Evolutionary conservation across 495 filamentous ascomycete species (phyloP).

Genomic region (Cryomyces antarcticus): DNA sequence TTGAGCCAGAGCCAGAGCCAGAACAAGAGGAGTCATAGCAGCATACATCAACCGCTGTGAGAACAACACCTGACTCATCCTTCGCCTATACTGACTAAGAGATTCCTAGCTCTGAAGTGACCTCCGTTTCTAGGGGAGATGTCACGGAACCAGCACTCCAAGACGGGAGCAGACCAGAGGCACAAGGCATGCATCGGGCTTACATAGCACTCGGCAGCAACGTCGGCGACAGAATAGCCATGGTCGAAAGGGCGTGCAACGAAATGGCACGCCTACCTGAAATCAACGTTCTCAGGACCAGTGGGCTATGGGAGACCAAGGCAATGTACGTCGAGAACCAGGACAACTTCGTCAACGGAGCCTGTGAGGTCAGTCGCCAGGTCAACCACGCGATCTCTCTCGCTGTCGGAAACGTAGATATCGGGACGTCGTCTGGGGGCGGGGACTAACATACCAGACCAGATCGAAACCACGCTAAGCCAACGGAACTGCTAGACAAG

Average conservation of each 20-base stretch:
- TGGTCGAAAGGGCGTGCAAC: slow-evolving; percentile 64
- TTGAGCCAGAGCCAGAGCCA: too few relatives aligned
- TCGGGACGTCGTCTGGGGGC: too few relatives aligned
- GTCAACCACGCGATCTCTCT: background rate
- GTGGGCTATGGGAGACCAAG: slow-evolving; percentile 79
- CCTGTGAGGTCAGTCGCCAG: slow-evolving; percentile 53
- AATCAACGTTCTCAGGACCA: slow-evolving; percentile 61
- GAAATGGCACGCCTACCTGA: slow-evolving; percentile 43
- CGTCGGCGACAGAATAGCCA: slow-evolving; percentile 61
- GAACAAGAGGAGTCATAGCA: too few relatives aligned
- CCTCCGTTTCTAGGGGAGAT: too few relatives aligned
- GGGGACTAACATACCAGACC: background rate
- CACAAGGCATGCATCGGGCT: slow-evolving; percentile 25
- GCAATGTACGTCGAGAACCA: slow-evolving; percentile 94
- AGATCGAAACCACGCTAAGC: slow-evolving; percentile 65
- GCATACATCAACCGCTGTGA: too few relatives aligned
- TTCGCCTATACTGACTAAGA: too few relatives aligned
- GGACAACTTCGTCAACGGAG: slow-evolving; percentile 74
- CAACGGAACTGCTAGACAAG: slow-evolving; percentile 51
- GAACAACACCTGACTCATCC: too few relatives aligned
- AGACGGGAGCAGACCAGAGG: too few relatives aligned
- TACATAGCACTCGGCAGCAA: slow-evolving; percentile 90
- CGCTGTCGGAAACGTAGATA: too few relatives aligned
- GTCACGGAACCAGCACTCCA: too few relatives aligned
- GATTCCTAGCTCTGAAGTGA: too few relatives aligned